These are phyloP conservation scores for Teunomyces gatunensis DNA, from an alignment of 805 yeast species.

Conservation along the genomic window DNA sequence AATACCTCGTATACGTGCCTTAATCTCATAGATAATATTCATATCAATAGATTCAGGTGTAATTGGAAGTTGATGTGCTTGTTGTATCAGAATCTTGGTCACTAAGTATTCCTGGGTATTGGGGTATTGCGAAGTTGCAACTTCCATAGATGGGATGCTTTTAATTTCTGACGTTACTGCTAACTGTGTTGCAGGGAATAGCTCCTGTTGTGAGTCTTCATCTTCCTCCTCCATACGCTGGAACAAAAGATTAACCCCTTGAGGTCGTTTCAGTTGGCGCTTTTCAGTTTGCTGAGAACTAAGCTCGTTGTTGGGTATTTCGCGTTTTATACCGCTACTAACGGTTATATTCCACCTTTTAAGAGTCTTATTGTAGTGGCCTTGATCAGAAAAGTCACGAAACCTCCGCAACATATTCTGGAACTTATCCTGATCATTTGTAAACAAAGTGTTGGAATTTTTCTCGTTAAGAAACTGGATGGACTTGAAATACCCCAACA, in stretches of 20 bases:
- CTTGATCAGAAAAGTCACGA: neutral
- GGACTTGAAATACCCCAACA: neutral
- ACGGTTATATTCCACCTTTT: neutral
- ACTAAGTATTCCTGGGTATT: neutral
- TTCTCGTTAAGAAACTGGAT: neutral
- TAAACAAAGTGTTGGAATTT: neutral
- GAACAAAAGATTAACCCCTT: conserved; percentile 2
- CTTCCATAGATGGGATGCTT: neutral
- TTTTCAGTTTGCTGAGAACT: neutral
- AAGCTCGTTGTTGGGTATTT: neutral
- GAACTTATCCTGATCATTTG: neutral
- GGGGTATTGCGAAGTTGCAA: neutral
- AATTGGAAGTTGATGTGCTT: neutral
- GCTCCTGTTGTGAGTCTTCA: conserved; percentile 6
- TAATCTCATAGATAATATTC: conserved; percentile 15
- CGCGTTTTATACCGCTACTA: neutral
- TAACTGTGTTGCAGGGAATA: conserved; percentile 4
- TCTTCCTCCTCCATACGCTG: conserved; percentile 2
- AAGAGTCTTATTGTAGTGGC: neutral
- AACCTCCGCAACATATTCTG: neutral
- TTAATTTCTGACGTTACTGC: neutral
- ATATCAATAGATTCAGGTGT: conserved; percentile 11
- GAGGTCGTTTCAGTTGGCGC: neutral
- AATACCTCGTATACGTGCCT: conserved; percentile 16
- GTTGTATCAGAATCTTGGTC: neutral